Percentiles rank a stretch among this genome's conserved stretches.
Evolutionary conservation across 1,284 basidiomycete genomes (phyloP).

Genomic region (Moesziomyces globuligerus): DNA sequence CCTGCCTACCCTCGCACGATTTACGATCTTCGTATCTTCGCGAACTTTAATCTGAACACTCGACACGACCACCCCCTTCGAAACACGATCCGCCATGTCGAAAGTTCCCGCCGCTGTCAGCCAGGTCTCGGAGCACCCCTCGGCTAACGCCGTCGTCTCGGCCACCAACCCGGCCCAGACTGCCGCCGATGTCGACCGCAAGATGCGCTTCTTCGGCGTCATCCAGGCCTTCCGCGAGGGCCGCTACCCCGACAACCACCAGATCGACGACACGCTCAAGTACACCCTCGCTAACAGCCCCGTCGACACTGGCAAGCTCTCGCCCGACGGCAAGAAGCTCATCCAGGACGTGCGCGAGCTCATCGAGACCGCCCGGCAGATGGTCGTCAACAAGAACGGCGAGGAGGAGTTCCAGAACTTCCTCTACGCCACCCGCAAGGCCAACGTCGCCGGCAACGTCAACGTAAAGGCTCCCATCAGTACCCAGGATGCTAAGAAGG

Average conservation of each 20-base stretch:
- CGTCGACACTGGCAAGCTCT: constrained; percentile 57
- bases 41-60: too few relatives aligned
- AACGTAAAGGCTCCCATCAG: constrained; percentile 50
- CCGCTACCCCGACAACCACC: constrained; percentile 63
- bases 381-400: constrained; percentile 61
- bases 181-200: constrained; percentile 58
- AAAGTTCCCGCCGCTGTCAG: constrained; percentile 25
- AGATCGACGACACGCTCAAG: constrained; percentile 59
- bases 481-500: constrained; percentile 57
- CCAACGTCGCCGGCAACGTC: constrained; percentile 46
- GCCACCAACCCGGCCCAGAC: constrained; percentile 40
- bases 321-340: constrained; percentile 59
- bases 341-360: constrained; percentile 59
- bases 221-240: constrained; percentile 63
- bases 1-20: too few relatives aligned
- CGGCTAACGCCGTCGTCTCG: constrained; percentile 39
- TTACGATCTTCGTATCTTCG: too few relatives aligned
- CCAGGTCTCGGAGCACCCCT: constrained; percentile 50
- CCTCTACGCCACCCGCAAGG: constrained; percentile 56
- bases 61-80: too few relatives aligned
- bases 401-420: constrained; percentile 64
- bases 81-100: constrained; percentile 43
- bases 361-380: constrained; percentile 54
- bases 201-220: constrained; percentile 62
- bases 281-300: constrained; percentile 57